Base-by-base conservation (phyloP, 1,284 basidiomycete genomes). In the Tranzscheliella williamsii region DNA sequence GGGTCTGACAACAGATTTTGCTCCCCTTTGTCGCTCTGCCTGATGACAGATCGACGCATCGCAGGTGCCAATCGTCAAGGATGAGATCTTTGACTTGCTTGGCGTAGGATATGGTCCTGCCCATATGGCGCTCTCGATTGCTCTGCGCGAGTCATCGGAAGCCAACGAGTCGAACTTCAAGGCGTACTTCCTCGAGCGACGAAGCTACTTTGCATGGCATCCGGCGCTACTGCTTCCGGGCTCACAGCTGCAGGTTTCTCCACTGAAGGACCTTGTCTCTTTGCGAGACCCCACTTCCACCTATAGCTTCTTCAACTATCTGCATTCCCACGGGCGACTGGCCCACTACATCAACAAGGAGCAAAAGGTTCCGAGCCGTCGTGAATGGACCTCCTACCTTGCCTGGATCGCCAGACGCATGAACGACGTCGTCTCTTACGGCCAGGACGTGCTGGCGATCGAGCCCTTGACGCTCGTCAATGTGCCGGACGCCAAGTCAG, bases 311-410 rank as follows among this genome's bases (percentile, higher is more conserved):
- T 56, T 58, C 47, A 77, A 76, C 61, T 77, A 72, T 44, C 58
- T 77, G n/a, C 71, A 75, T 46, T 49, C 50, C 24, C 48, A 72
- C 20, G 64, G 66, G 13, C 67, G 75, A 13, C 68, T 77, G 12
- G 63, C 66, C 24, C 54, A 55, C 41, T 77, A 68, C 62, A 76
- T 77, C 67, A 77, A 77, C 61, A 65, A 68, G 41, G 70, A 73
- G 36, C 68, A 74, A 18, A 57, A 52, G 23, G 63, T 74, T 8
- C 75, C 75, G 20, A 70, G 64, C 42, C 65, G 75, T 29, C 55
- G 75, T 13, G 75, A 77, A 39, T 77, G 75, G 75, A 74, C 70
- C 33, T 71, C 73, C 11, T 77, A 77, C 48, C 62, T 77, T 29
- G 62, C 71, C 2, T 77, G 75, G 73, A 70, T 70, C 23, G 73